A percentile compares a stretch with the other conserved stretches of the same genome.
Conservation (phyloP, 1,139 yeast genomes). For the Suhomyces bolitotheri region DNA sequence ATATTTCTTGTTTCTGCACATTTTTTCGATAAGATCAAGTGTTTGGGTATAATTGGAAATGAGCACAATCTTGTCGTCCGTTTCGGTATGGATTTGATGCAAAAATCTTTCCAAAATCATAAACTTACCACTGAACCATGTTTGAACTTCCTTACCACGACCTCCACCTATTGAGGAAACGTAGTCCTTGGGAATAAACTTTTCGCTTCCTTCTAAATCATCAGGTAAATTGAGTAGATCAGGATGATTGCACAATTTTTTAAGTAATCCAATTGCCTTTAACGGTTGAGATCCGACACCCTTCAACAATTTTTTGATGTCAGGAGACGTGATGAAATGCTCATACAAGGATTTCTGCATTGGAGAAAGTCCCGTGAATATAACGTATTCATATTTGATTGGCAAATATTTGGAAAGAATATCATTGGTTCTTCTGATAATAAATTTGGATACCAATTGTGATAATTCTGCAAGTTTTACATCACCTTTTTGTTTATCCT, state of each 20-base stretch:
- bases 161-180: slow-evolving; percentile 37
- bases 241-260: slow-evolving; percentile 93
- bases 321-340: slow-evolving; percentile 80
- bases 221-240: slow-evolving; percentile 74
- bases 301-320: slow-evolving; percentile 64
- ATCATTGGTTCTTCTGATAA: slow-evolving; percentile 94
- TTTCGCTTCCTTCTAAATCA: slow-evolving; percentile 69
- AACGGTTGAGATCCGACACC: slow-evolving; percentile 82
- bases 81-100: slow-evolving; percentile 69
- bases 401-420: slow-evolving; percentile 91
- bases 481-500: slow-evolving; percentile 74
- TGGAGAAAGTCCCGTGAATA: slow-evolving; percentile 81
- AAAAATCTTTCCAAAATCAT: slow-evolving; percentile 73
- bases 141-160: slow-evolving; percentile 56
- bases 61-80: slow-evolving; percentile 90
- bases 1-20: slow-evolving; percentile 75
- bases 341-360: slow-evolving; percentile 72
- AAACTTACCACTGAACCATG: slow-evolving; percentile 63
- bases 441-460: slow-evolving; percentile 78
- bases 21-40: slow-evolving; percentile 79
- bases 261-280: slow-evolving; percentile 84
- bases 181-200: slow-evolving; percentile 75
- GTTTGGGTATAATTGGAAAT: slow-evolving; percentile 96
- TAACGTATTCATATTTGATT: slow-evolving; percentile 92
- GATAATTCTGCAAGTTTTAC: slow-evolving; percentile 69